Conservation (phyloP, 2,329 filamentous ascomycete genomes). For the Fusarium napiforme region DNA sequence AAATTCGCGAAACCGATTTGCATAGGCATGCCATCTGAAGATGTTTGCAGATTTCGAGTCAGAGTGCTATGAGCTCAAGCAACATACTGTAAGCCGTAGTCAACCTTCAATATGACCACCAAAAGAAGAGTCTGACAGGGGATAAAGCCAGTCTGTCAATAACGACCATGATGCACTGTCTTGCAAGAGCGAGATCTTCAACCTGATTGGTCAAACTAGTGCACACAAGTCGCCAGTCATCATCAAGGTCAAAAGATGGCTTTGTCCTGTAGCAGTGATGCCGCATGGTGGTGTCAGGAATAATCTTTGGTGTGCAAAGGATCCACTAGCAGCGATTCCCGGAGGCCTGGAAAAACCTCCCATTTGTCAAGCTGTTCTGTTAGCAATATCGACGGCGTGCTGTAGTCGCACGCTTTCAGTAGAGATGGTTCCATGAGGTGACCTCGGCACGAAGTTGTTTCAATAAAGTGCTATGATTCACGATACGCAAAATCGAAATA, state of each 20-base stretch:
- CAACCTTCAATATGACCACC: background rate
- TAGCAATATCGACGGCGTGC: constrained; percentile 41
- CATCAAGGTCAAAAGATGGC: constrained; percentile 23
- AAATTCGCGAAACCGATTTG: constrained; percentile 10
- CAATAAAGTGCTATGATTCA: constrained; percentile 14
- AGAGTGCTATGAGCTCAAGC: background rate
- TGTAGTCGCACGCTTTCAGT: constrained; percentile 40
- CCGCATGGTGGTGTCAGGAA: constrained; percentile 41
- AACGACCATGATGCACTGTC: constrained; percentile 13
- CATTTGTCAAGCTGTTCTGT: constrained; percentile 41
- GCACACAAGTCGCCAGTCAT: constrained; percentile 13
- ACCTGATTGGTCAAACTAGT: constrained; percentile 24
- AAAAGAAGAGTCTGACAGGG: background rate
- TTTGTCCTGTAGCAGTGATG: constrained; percentile 20
- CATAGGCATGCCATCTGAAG: background rate
- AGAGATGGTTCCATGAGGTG: constrained; percentile 36
- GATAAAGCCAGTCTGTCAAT: constrained; percentile 15
- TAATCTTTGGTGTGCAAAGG: constrained; percentile 45
- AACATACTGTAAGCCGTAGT: background rate
- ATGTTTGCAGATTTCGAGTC: constrained; percentile 4
- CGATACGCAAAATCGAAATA: constrained; percentile 9
- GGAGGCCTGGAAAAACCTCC: constrained; percentile 46
- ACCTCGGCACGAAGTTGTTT: constrained; percentile 18
- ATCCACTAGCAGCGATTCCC: constrained; percentile 41
- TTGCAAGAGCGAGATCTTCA: background rate